Evolutionary conservation across 73 alveolate genomes (phyloP), one percentile per base, ranked within the genome.

Genomic region (Tetrahymena borealis): DNA sequence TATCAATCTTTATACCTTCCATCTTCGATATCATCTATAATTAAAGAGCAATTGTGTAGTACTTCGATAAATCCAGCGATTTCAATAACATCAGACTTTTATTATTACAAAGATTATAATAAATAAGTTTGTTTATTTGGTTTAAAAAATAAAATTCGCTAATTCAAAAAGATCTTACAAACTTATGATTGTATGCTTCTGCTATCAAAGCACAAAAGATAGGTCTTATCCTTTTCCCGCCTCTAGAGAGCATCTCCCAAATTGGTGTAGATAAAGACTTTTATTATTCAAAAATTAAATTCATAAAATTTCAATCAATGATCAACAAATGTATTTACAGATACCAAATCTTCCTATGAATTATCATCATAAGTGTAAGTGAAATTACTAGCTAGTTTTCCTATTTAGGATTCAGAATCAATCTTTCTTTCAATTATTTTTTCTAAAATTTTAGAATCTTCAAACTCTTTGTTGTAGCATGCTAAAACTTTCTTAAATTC

Each of bases 151-250:
- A 20, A 6, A 43, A 5, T 11, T 0, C n/a, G n/a, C n/a, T n/a
- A n/a, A n/a, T n/a, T n/a, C n/a, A n/a, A n/a, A n/a, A n/a, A n/a
- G n/a, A n/a, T n/a, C n/a, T n/a, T 60, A 60, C 32, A 32, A 38
- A 91, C 43, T 40, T 36, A 32, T 78, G 16, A 11, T 91, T 39
- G 40, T 94, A 93, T 33, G 91, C 40, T 15, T 93, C 95, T 9
- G 96, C 96, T 8, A 90, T 90, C 12, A 95, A 5, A 42, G 91
- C 79, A 28, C 98, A 96, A 35, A 95, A 78, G 4, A 95, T 90
- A 4, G 98, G 99, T 91, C 99, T 93, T 97, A 98, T 96, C 33
- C 98, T 28, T 91, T 97, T 97, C 3, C 99, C 99, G 4, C 99
- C 99, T 91, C 98, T 90, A 79, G 96, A 96, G 0, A 97, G 79